Base-by-base conservation (phyloP, 495 filamentous ascomycete genomes). In the Aspergillus mulundensis region DNA sequence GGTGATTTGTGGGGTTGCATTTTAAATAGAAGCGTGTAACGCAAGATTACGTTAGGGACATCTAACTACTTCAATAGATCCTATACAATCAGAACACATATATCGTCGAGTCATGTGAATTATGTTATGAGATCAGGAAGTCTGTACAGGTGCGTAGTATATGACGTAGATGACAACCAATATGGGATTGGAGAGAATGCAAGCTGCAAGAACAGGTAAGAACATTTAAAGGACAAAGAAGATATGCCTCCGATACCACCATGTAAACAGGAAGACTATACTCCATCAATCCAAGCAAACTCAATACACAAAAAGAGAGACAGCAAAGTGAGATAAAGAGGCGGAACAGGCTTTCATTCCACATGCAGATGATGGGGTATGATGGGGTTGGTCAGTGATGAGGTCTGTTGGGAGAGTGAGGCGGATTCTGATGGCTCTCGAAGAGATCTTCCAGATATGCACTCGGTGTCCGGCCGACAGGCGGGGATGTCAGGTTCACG, bases 371-470 rank as follows among this genome's bases (percentile, higher is more conserved):
- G 6, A n/a, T 34, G 45, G 11, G 12, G n/a, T n/a, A n/a, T n/a
- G 5, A 15, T 15, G 32, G 32, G 5, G 32, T 10, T 10, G 16
- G 36, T 12, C 40, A 59, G 28, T 38, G 53, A 23, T 40, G 45
- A 36, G 32, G 32, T 16, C 61, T 21, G 38, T 54, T 43, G 28
- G 58, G 58, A 25, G 72, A 72, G 14, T 56, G 58, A 4, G 71
- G 71, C 21, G 64, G 49, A 64, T 40, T 40, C 15, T 40, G 38
- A 18, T 87, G 84, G 56, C 75, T 84, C 65, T 92, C 91, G 66
- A 98, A 88, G 54, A 98, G 63, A 75, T 97, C 94, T 55, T 98
- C 93, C 40, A 98, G 71, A 66, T 92, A 96, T 40, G 92, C 89
- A 70, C 91, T 96, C 11, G 94, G 94, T 24, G 91, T 90, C 39